Evolutionary conservation across 1,139 yeast species (phyloP), one percentile per base, ranked within the genome.

Genomic region (Arxiozyma heterogenica): DNA sequence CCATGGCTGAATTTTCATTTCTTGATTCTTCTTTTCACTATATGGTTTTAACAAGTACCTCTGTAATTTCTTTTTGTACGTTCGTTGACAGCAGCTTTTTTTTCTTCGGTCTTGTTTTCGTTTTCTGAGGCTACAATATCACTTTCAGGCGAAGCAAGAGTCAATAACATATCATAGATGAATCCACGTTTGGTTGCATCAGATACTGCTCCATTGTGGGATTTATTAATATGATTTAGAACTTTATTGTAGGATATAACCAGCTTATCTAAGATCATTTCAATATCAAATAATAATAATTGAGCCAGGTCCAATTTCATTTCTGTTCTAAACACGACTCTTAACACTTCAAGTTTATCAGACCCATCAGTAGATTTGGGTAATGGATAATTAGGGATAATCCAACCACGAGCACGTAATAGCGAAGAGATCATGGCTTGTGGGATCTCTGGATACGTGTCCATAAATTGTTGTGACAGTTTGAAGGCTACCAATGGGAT

Each of bases 401-500:
- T 90, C 79, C 85, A 90, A 6, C 95, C 95, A 66, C 84, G 83
- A 69, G 81, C 82, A 68, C 96, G 80, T 64, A 90, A 75, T 67
- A 89, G 69, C 21, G 84, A 75, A 0, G 95, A 83, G 44, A 90
- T 69, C 55, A 88, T 77, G 34, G 84, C 79, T 71, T 90, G 97
- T n/a, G 96, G 96, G 55, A 90, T 79, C 68, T 83, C 88, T 1
- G 96, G 93, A 68, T 82, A 87, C 48, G 76, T 69, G 50, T 78
- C 67, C 52, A 73, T 68, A 65, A 90, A 80, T 42, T 75, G 75
- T 51, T 81, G 73, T 4, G 88, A 78, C 61, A 90, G 79, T 66
- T 81, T 81, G 76, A 89, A 90, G 0, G 96, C 85, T 47, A 90
- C 96, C 42, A 90, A 95, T 3, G 97, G 97, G 57, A 90, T 78